phyloP scores from a whole-genome alignment of 805 yeast genomes.

The Jamesozyma spencerorum region DNA sequence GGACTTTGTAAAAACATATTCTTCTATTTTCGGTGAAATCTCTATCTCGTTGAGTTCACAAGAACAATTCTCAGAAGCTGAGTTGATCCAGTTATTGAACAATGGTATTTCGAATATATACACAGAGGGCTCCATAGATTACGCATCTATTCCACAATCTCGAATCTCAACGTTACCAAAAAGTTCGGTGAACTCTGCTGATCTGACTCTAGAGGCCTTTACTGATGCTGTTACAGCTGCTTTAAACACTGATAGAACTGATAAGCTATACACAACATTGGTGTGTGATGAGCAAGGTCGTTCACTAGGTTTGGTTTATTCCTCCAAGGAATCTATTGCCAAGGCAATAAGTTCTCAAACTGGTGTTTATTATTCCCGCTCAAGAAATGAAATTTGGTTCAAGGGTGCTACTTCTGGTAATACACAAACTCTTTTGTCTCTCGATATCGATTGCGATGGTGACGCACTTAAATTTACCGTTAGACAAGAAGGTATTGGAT shows the following conservation, averaged over 20 bases:
- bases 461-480: slow-evolving; percentile 86
- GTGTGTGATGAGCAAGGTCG: slow-evolving; percentile 63
- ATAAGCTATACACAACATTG: slow-evolving; percentile 76
- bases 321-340: slow-evolving; percentile 69
- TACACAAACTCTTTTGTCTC: slow-evolving; percentile 60
- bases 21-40: slow-evolving; percentile 15
- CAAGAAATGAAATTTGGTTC: slow-evolving; percentile 84
- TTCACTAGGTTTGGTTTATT: slow-evolving; percentile 83
- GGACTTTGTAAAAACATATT: slow-evolving; percentile 8
- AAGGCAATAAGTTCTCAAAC: slow-evolving; percentile 73
- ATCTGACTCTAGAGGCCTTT: slow-evolving; percentile 14
- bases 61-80: slow-evolving; percentile 30
- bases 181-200: slow-evolving; percentile 6
- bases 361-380: slow-evolving; percentile 90
- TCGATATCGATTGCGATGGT: slow-evolving; percentile 82
- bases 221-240: slow-evolving; percentile 30
- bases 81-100: slow-evolving; percentile 47
- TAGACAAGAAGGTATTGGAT: slow-evolving; percentile 75
- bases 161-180: slow-evolving; percentile 30
- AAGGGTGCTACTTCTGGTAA: slow-evolving; percentile 97
- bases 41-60: slow-evolving; percentile 20
- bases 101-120: slow-evolving; percentile 47
- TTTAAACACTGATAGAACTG: slow-evolving; percentile 72
- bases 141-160: slow-evolving; percentile 37
- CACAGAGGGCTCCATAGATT: slow-evolving; percentile 10